Percentiles rank a stretch among this genome's conserved stretches.
Conservation (phyloP, 768 basidiomycete species). For the Leucosporidium creatinivorum region DNA sequence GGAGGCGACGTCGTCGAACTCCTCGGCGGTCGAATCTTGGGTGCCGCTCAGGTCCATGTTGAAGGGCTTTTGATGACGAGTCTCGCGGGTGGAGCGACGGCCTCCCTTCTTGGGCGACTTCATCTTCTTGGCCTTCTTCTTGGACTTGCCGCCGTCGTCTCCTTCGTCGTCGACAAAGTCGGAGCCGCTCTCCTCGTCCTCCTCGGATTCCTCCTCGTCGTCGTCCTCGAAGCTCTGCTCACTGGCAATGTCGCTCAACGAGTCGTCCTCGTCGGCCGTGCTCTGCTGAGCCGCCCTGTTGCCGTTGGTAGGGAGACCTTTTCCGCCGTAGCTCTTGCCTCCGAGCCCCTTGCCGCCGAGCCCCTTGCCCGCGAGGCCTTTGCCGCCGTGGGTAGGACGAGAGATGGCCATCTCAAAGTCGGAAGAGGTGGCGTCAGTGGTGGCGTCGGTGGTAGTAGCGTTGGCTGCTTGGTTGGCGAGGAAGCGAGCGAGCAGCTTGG, state of each 20-base stretch:
- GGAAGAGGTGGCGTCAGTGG: background rate
- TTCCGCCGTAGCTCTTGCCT: background rate
- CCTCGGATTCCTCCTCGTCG: background rate
- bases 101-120: conserved; percentile 8
- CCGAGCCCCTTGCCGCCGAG: background rate
- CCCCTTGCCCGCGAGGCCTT: background rate
- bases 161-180: background rate
- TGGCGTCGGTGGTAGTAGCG: background rate
- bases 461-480: background rate
- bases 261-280: background rate
- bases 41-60: background rate
- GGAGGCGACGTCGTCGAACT: background rate
- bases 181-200: background rate
- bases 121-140: conserved; percentile 1
- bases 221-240: conserved; percentile 6
- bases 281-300: background rate
- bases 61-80: background rate
- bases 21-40: background rate
- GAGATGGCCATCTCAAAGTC: background rate
- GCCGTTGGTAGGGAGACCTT: background rate
- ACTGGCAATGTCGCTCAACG: background rate
- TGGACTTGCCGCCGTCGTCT: background rate
- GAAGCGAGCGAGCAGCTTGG: conserved; percentile 10
- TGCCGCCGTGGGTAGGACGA: background rate
- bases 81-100: background rate